Conservation (phyloP, 352 stramenopile species). For the Phytophthora pistaciae region DNA sequence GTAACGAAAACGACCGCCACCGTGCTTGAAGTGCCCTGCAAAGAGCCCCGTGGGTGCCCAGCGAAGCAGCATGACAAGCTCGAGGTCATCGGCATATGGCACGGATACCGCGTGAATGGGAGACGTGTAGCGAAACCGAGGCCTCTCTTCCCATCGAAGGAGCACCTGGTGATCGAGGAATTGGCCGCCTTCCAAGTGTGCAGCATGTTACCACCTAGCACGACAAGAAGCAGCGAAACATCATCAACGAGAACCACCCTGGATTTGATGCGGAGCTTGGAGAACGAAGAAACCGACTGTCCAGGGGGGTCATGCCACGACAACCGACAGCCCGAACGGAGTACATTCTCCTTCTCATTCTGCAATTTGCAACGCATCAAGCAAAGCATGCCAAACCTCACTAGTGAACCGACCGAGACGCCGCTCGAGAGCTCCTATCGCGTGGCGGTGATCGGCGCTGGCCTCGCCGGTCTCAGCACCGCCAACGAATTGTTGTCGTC, state of each 20-base stretch:
- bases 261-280: constrained; percentile 4
- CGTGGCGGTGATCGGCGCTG: constrained; percentile 61
- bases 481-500: constrained; percentile 54
- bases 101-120: constrained; percentile 17
- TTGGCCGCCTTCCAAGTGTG: neutral
- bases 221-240: constrained; percentile 22
- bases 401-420: constrained; percentile 13
- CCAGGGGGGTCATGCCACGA: neutral
- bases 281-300: neutral
- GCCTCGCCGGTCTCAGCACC: constrained; percentile 50
- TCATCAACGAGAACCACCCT: constrained; percentile 14
- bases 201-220: constrained; percentile 14
- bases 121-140: constrained; percentile 23
- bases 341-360: constrained; percentile 17
- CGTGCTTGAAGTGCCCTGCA: constrained; percentile 16
- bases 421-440: constrained; percentile 34
- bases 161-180: neutral
- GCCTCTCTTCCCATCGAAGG: constrained; percentile 27
- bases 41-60: neutral
- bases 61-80: constrained; percentile 19
- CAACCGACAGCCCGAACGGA: neutral
- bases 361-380: constrained; percentile 31
- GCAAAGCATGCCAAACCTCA: constrained; percentile 33
- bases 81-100: constrained; percentile 28
- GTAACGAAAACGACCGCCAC: constrained; percentile 29